Evolutionary conservation across 345 rosid genomes (phyloP), one percentile per base, ranked within the genome.

Genomic region (Melastoma malabathricum): DNA sequence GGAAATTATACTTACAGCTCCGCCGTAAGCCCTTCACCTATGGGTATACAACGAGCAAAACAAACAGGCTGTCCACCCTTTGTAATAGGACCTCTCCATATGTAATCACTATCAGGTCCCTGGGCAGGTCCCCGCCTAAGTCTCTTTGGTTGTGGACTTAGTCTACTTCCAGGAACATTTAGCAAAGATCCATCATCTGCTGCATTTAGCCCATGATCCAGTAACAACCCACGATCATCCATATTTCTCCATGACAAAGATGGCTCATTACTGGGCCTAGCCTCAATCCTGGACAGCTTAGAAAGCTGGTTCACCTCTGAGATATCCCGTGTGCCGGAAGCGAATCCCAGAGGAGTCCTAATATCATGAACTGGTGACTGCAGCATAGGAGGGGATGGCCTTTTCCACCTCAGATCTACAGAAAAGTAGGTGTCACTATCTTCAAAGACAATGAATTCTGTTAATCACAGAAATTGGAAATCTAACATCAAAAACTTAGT

Each of bases 41-140:
- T 53, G 34, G 82, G 84, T 43, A 83, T 74, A 57, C 92, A 83
- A 55, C 92, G 84, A 46, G 86, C 84, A 59, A 66, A 75, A 60
- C 92, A 83, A 55, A 83, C 86, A 47, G 80, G 80, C 5, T 80
- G 80, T 64, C 92, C 92, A 55, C 92, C 92, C 70, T 83, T 83
- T 5, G 86, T 86, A 69, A 83, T 74, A 43, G 74, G 55, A 29
- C 92, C 92, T 22, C 92, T 75, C 92, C 92, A 83, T 44, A 77
- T 75, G 64, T 22, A 74, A 67, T 84, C 93, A 61, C 55, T 43
- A 70, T 71, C 86, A 56, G 66, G 57, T 16, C 57, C 71, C 22
- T 63, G 67, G 45, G 59, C 60, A 8, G 68, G 59, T 54, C 75
- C 74, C 4, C 59, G 22, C 56, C 58, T 5, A 38, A 59, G 53